Evolutionary conservation across 2,329 filamentous ascomycete genomes (phyloP).

Genomic region (Leptoxyphium fumago): DNA sequence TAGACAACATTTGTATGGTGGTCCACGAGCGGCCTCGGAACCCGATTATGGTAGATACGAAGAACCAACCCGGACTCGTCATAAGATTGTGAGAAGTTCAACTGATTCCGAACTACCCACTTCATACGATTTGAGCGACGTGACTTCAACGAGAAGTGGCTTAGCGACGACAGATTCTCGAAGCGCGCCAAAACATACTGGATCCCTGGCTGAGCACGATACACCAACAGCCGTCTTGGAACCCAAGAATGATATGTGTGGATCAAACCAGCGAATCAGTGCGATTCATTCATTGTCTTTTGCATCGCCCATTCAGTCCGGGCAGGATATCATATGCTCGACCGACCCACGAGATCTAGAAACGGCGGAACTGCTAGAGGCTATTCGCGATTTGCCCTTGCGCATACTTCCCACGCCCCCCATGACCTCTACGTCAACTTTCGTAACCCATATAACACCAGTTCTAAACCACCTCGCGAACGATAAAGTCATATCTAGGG

Average conservation of each 20-base stretch:
- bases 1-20: neutral
- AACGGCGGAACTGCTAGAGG: too few species aligned
- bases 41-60: neutral
- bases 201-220: neutral
- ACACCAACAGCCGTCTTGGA: too few species aligned
- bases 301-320: neutral
- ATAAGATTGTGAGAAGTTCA: neutral
- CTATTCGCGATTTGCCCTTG: too few species aligned
- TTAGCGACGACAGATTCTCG: slow-evolving; percentile 11
- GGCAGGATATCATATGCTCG: neutral
- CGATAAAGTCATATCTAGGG: too few species aligned
- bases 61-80: neutral
- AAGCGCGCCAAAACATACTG: slow-evolving; percentile 1
- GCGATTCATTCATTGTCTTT: neutral
- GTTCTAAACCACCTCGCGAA: too few species aligned
- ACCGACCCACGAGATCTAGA: too few species aligned
- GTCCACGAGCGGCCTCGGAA: slow-evolving; percentile 1
- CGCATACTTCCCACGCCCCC: slow-evolving; percentile 13
- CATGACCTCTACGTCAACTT: slow-evolving; percentile 6
- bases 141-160: slow-evolving; percentile 10
- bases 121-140: slow-evolving; percentile 19
- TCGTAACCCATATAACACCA: slow-evolving; percentile 17
- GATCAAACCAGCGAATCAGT: neutral
- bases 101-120: slow-evolving; percentile 20
- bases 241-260: neutral